These are phyloP conservation scores for Plantago lanceolata DNA, from an alignment of 305 asterid species.

Conservation along the genomic window DNA sequence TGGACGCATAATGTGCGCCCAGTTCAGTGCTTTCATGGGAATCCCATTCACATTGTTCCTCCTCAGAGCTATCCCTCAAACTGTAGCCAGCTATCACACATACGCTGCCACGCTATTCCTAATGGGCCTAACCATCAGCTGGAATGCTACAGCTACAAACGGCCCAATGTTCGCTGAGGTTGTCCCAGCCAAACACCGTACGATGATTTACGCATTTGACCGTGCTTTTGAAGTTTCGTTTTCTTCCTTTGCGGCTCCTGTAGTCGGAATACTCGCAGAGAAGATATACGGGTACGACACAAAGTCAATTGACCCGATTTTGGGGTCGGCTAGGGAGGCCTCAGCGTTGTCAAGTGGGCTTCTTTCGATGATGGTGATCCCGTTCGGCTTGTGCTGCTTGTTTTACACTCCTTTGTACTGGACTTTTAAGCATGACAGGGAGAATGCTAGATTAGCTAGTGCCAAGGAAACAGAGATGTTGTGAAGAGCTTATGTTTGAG, in stretches of 20 bases:
- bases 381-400: slow-evolving; percentile 79
- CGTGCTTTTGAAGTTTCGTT: slow-evolving; percentile 93
- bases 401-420: slow-evolving; percentile 86
- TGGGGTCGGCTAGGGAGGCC: slow-evolving; percentile 68
- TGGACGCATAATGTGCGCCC: slow-evolving; percentile 88
- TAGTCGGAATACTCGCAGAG: slow-evolving; percentile 79
- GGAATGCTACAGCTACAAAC: slow-evolving; percentile 85
- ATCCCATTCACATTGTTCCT: slow-evolving; percentile 84
- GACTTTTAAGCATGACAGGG: slow-evolving; percentile 69
- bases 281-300: slow-evolving; percentile 76
- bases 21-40: slow-evolving; percentile 86
- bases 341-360: slow-evolving; percentile 78
- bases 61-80: slow-evolving; percentile 47
- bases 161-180: slow-evolving; percentile 98
- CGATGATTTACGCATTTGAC: slow-evolving; percentile 92
- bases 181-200: slow-evolving; percentile 81
- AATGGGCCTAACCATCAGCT: slow-evolving; percentile 90
- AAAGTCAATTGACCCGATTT: slow-evolving; percentile 61
- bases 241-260: slow-evolving; percentile 85
- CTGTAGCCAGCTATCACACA: slow-evolving; percentile 53
- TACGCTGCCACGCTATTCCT: slow-evolving; percentile 67
- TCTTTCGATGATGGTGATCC: slow-evolving; percentile 80
- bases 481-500: slow-evolving; percentile 19
- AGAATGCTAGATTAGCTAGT: slow-evolving; percentile 59
- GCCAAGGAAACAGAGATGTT: slow-evolving; percentile 75